Percentiles rank a stretch among this genome's conserved stretches.
Evolutionary conservation across 345 rosid genomes (phyloP).

Genomic region (Eucalyptus curtisii): DNA sequence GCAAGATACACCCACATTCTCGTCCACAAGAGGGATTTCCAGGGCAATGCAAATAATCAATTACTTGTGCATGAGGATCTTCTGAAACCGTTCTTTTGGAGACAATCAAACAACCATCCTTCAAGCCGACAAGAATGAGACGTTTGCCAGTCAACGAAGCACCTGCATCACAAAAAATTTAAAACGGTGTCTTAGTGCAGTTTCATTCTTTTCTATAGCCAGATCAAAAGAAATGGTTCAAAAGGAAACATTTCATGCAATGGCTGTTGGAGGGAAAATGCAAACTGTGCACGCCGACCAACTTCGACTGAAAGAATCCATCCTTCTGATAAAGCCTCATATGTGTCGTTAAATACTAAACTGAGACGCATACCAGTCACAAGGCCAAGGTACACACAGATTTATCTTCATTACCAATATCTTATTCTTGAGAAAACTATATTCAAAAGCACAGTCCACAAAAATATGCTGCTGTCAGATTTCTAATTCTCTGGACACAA

Average conservation of each 20-base stretch:
- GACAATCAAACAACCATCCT: neutral
- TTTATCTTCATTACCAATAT: neutral
- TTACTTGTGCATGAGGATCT: neutral
- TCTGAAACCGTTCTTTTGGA: neutral
- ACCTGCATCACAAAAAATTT: neutral
- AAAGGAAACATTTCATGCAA: neutral
- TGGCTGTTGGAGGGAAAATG: neutral
- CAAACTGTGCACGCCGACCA: neutral
- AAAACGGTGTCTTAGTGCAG: neutral
- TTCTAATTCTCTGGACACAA: neutral
- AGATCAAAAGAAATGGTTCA: neutral
- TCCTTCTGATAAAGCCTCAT: neutral
- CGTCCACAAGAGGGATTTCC: neutral
- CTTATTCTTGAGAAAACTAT: neutral
- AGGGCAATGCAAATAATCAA: neutral
- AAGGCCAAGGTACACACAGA: neutral
- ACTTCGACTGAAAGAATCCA: neutral
- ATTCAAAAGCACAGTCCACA: neutral
- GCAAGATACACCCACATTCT: neutral
- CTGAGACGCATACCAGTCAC: neutral
- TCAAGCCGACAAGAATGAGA: neutral
- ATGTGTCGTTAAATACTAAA: neutral
- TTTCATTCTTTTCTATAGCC: neutral
- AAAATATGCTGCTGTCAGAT: neutral
- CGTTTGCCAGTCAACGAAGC: neutral